Evolutionary conservation across 495 filamentous ascomycete genomes (phyloP).

Genomic region (Astrothelium macrocarpum): DNA sequence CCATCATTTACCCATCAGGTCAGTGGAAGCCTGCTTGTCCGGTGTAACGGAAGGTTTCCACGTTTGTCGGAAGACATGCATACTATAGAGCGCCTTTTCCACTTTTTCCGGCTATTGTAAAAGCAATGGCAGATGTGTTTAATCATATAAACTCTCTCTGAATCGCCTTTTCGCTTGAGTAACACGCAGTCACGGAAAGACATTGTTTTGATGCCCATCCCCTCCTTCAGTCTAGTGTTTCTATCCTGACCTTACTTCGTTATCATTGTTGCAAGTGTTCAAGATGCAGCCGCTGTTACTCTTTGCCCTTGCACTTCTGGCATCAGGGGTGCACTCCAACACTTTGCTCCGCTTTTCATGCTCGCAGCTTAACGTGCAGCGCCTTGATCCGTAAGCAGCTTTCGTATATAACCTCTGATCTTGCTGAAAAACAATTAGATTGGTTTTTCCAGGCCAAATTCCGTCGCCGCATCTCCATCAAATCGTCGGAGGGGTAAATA

Average conservation of each 20-base stretch:
- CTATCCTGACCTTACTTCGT: neutral
- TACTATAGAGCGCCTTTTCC: neutral
- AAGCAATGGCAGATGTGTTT: neutral
- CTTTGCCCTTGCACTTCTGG: neutral
- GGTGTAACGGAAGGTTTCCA: neutral
- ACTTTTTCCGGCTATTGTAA: neutral
- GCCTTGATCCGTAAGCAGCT: constrained; percentile 33
- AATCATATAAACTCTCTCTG: neutral
- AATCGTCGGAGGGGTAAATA: constrained; percentile 22
- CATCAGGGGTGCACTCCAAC: neutral
- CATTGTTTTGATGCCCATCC: neutral
- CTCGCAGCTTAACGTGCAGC: constrained; percentile 37
- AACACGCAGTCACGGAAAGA: neutral
- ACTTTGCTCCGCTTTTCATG: constrained; percentile 37
- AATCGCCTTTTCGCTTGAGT: neutral
- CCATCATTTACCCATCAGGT: neutral
- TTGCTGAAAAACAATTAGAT: neutral
- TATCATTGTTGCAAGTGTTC: neutral
- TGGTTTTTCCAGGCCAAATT: constrained; percentile 20
- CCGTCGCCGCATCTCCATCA: constrained; percentile 25
- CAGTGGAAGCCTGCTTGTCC: neutral
- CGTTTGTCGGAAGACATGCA: neutral
- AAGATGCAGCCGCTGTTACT: neutral
- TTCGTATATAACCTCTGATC: constrained; percentile 10
- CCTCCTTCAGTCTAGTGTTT: neutral